phyloP scores from a whole-genome alignment of 495 filamentous ascomycete species.

The Neurospora sp. region DNA sequence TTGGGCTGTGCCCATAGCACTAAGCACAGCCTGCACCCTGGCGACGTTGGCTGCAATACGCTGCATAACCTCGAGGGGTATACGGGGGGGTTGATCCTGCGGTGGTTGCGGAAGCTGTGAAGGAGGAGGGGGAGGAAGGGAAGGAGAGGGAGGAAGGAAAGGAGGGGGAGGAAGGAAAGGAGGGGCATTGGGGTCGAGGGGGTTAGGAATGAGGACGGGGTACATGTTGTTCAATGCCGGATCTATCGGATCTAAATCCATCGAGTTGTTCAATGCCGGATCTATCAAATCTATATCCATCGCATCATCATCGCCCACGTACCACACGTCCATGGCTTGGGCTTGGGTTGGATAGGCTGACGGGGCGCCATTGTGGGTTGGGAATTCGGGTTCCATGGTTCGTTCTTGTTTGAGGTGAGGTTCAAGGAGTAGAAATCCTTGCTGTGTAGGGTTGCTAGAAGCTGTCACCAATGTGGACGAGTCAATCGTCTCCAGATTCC shows the following conservation, averaged over 20 bases:
- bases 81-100: background rate
- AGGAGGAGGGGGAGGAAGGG: background rate
- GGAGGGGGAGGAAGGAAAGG: background rate
- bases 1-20: background rate
- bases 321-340: background rate
- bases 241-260: background rate
- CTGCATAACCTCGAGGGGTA: background rate
- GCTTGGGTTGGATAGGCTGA: background rate
- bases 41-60: background rate
- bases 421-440: background rate
- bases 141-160: background rate
- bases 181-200: background rate
- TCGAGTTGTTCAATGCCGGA: background rate
- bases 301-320: background rate
- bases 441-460: background rate
- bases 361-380: no score
- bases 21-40: background rate
- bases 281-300: background rate
- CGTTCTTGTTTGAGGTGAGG: background rate
- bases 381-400: background rate
- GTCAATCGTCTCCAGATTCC: background rate
- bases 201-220: background rate
- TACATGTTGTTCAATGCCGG: background rate
- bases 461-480: background rate
- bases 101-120: background rate